phyloP scores from a whole-genome alignment of 306 rosid genomes.

The Dalbergia cochinchinensis region DNA sequence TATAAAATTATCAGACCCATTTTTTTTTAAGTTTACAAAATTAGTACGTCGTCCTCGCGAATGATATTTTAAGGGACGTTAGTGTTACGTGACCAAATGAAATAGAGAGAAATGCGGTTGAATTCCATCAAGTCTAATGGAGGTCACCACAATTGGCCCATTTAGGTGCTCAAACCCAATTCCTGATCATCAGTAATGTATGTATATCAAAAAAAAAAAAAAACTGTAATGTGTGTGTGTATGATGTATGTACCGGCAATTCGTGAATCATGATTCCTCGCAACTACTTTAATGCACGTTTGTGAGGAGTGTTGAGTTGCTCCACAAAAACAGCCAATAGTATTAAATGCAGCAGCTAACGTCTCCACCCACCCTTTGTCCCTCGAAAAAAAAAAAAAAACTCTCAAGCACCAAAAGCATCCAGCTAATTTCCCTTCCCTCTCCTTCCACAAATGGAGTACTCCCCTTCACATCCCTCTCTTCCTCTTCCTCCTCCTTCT shows the following conservation, averaged over 20 bases:
- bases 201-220: too few relatives aligned
- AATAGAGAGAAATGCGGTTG: too few relatives aligned
- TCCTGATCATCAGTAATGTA: too few relatives aligned
- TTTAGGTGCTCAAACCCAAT: too few relatives aligned
- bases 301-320: conserved; percentile 1
- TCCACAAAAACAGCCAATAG: conserved; percentile 40
- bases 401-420: background rate
- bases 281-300: conserved; percentile 49
- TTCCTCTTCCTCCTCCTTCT: background rate
- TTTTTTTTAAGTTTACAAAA: too few relatives aligned
- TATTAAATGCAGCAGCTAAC: conserved; percentile 82
- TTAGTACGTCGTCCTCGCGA: too few relatives aligned
- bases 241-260: background rate
- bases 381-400: conserved; percentile 46
- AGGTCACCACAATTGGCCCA: too few relatives aligned
- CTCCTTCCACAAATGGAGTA: background rate
- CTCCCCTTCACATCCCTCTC: conserved; percentile 46
- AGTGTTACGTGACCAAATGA: too few relatives aligned
- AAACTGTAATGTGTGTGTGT: too few relatives aligned
- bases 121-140: too few relatives aligned
- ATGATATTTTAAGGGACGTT: too few relatives aligned
- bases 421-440: conserved; percentile 13
- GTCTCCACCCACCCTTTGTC: conserved; percentile 68
- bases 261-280: background rate
- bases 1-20: too few relatives aligned